A percentile compares a stretch with the other conserved stretches of the same genome.
Evolutionary conservation across 805 yeast genomes (phyloP).

Genomic region (Kodamaea kaohsiungensis): DNA sequence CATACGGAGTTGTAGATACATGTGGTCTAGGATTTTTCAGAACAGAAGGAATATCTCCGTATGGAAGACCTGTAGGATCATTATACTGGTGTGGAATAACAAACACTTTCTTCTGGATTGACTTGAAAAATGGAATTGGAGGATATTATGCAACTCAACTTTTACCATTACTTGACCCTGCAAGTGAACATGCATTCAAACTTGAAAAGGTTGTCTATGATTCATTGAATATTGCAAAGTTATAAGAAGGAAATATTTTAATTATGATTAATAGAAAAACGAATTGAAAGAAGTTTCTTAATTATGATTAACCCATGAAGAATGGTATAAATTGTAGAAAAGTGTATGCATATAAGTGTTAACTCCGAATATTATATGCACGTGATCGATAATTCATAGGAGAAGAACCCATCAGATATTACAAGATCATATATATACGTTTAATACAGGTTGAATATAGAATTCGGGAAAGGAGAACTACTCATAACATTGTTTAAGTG

Average conservation of each 20-base stretch:
- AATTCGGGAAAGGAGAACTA: background rate
- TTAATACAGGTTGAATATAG: background rate
- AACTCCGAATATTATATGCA: background rate
- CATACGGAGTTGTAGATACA: slow-evolving; percentile 7
- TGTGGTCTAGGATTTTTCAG: slow-evolving; percentile 9
- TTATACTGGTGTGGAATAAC: slow-evolving; percentile 44
- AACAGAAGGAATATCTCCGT: slow-evolving; percentile 21
- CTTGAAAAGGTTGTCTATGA: slow-evolving; percentile 31
- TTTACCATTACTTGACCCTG: slow-evolving; percentile 32
- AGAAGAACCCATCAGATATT: background rate
- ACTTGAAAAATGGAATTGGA: slow-evolving; percentile 35
- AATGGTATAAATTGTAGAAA: too few relatives aligned
- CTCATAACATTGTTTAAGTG: background rate
- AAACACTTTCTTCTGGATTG: slow-evolving; percentile 43
- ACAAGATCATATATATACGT: too few relatives aligned
- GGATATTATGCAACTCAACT: slow-evolving; percentile 43
- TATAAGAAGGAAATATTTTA: too few relatives aligned
- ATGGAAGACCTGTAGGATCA: slow-evolving; percentile 38
- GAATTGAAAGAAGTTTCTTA: too few relatives aligned
- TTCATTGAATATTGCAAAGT: slow-evolving; percentile 4
- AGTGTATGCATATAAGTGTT: too few relatives aligned
- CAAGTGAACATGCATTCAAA: slow-evolving; percentile 18
- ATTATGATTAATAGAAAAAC: too few relatives aligned
- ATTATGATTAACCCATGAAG: too few relatives aligned
- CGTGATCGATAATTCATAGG: background rate